Conservation (phyloP, 2,329 filamentous ascomycete genomes). For the Anthostomella pinea region DNA sequence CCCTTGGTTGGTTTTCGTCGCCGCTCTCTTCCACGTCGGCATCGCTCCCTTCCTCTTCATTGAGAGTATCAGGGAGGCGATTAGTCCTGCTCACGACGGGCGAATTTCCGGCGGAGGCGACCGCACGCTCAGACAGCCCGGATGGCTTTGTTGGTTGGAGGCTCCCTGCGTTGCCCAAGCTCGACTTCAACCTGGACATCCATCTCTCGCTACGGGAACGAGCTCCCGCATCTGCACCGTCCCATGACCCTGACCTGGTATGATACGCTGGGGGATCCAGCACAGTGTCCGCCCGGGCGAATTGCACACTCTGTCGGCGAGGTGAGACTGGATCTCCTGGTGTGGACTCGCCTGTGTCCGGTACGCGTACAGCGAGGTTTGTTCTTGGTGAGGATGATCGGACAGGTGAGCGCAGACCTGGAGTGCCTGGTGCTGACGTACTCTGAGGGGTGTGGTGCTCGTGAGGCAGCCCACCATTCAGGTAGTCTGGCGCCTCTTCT, state of each 20-base stretch:
- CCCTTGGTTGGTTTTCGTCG: constrained; percentile 61
- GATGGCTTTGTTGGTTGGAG: constrained; percentile 46
- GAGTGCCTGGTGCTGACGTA: constrained; percentile 13
- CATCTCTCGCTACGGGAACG: constrained; percentile 64
- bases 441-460: constrained; percentile 27
- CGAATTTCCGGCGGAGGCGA: constrained; percentile 43
- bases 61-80: constrained; percentile 52
- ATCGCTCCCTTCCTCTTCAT: constrained; percentile 62
- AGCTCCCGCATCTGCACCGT: constrained; percentile 58
- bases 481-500: constrained; percentile 35
- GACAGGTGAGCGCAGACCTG: constrained; percentile 13
- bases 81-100: constrained; percentile 45
- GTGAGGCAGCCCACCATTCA: constrained; percentile 36
- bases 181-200: constrained; percentile 71
- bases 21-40: constrained; percentile 84
- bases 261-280: constrained; percentile 49
- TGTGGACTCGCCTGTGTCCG: constrained; percentile 17
- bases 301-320: constrained; percentile 70
- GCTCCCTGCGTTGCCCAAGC: constrained; percentile 57
- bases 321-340: constrained; percentile 35
- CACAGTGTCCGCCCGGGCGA: constrained; percentile 55
- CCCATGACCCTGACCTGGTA: constrained; percentile 63
- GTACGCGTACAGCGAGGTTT: constrained; percentile 9
- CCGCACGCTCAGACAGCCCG: constrained; percentile 32
- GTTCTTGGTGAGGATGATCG: constrained; percentile 21